Evolutionary conservation across 1,284 basidiomycete genomes (phyloP), one percentile per base, ranked within the genome.

Genomic region (Rhodotorula sp.): DNA sequence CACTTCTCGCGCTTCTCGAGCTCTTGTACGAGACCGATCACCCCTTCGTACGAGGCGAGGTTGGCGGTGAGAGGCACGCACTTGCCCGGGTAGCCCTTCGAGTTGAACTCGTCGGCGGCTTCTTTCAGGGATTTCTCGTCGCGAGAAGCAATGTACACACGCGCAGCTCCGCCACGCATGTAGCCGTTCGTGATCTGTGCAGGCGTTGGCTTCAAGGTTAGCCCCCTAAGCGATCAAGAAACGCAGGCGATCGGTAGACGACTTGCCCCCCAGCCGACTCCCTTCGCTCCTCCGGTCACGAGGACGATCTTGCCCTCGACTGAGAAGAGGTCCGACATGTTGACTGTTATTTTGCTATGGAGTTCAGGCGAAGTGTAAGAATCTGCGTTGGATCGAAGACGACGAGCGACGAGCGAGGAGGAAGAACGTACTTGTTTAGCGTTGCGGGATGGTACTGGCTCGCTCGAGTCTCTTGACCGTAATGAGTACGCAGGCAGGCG

Each of bases 131-230:
- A 86, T 71, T 85, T 83, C 24, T 81, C 82, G 42, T 85, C 85
- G 46, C 89, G 85, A 6, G 88, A 87, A 3, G 86, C 85, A 74
- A 90, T 89, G 80, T 90, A 90, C 42, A 89, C 88, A 4, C 56
- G 53, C 83, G 85, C 88, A 22, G 86, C 86, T 17, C 88, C 88
- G 72, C 88, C 89, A 70, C 80, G 83, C 45, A 89, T 84, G 77
- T 86, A 89, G 17, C 86, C 87, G 8, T 85, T 83, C 1, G 88
- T 86, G 72, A 90, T 89, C 88, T 89, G 73, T 6, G 1, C 10
- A 8, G 10, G 17, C 5, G 64, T 60, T 14, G 8, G 2, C 22
- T 42, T 42, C 10, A 12, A 26, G 30, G 30, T 55, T 15, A 59
- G 59, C 44, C 4, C 17, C n/a, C 42, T 45, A 15, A 10, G 26